Evolutionary conservation across 2,329 filamentous ascomycete species (phyloP), one percentile per base, ranked within the genome.

Genomic region (Malbranchea zuffiana): DNA sequence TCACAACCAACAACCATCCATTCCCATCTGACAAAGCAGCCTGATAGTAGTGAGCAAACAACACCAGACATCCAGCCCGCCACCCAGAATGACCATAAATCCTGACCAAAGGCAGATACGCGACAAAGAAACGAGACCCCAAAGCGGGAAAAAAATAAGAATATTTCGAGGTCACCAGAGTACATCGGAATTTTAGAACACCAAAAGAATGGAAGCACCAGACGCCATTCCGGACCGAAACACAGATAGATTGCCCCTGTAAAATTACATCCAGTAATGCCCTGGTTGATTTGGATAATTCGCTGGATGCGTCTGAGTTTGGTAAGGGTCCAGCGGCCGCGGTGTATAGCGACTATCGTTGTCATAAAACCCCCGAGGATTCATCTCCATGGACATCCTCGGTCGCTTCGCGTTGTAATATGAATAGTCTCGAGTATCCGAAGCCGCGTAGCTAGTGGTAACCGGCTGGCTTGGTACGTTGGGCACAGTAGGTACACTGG

Each of bases 351-450:
- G 33, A 20, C 13, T 21, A 29, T 35, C 33, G 7, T 26, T 26
- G 12, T 35, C 19, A 13, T 33, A 33, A 12, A n/a, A 33, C 5
- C 18, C 18, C 16, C 31, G 31, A 24, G 20, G 8, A n/a, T 17
- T 13, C 28, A 31, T n/a, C n/a, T 37, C 35, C 4, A 31, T 12
- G 8, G 35, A 37, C 19, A 18, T 37, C 13, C 35, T 16, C 10
- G 26, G 35, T 13, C 28, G 18, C 18, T 37, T 37, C 5, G 27
- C 27, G 25, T 31, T 31, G 35, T 37, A 37, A 3, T 26, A 19
- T n/a, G 27, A 13, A 21, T 37, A 37, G 10, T 37, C 35, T 12
- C 35, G 27, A n/a, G n/a, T n/a, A 19, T 37, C 35, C 4, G 35
- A 21, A 18, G 26, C 27, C 18, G 35, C 8, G 13, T 37, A 37